Evolutionary conservation across 139 green algal species (phyloP).

Genomic region (Volvox africanus): DNA sequence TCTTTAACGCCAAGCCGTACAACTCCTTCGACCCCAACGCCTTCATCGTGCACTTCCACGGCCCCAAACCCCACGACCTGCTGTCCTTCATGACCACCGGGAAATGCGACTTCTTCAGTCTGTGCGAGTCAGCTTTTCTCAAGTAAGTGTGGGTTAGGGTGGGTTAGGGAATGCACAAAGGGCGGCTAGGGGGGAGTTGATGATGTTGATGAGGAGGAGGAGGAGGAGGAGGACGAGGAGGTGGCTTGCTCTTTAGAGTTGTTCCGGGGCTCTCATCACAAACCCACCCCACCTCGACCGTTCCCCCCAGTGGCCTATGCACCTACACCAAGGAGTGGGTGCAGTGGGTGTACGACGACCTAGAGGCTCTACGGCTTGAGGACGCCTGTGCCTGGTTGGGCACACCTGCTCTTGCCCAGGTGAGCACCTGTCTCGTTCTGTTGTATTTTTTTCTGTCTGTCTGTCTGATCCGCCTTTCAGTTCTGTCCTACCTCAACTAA

Average conservation of each 20-base stretch:
- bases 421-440: background rate
- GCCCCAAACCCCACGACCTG: conserved; percentile 56
- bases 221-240: background rate
- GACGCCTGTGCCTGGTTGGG: conserved; percentile 24
- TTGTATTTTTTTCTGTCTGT: background rate
- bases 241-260: background rate
- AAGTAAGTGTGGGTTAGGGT: background rate
- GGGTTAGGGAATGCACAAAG: background rate
- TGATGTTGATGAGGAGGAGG: background rate
- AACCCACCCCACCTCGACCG: background rate
- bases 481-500: too few species aligned
- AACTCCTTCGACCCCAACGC: conserved; percentile 14
- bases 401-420: background rate
- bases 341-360: conserved; percentile 1
- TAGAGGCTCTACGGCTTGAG: conserved; percentile 2
- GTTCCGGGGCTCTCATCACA: background rate
- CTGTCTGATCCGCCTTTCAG: background rate
- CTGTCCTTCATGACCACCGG: conserved; percentile 30
- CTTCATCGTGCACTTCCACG: conserved; percentile 59
- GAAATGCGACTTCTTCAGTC: conserved; percentile 44
- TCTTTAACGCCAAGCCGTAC: conserved; percentile 63
- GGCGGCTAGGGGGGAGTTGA: background rate
- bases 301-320: background rate
- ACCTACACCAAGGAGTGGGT: conserved; percentile 16
- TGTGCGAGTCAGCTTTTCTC: conserved; percentile 12